A percentile compares a stretch with the other conserved stretches of the same genome.
Evolutionary conservation across 2,329 filamentous ascomycete genomes (phyloP).

Genomic region (Aspergillus tubingensis): DNA sequence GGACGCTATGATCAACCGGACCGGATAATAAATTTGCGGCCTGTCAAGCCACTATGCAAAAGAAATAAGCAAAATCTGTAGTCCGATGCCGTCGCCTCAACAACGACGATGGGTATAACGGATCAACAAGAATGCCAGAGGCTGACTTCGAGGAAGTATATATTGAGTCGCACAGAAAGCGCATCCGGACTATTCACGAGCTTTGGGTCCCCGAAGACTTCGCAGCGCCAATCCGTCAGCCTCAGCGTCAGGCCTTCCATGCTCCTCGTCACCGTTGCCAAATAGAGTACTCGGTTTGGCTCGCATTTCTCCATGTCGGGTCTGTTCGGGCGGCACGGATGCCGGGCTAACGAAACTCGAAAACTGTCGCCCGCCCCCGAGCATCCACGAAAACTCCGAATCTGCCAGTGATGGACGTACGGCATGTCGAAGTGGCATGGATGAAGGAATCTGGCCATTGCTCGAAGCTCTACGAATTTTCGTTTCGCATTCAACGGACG

Average conservation of each 20-base stretch:
- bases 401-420: slow-evolving; percentile 47
- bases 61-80: background rate
- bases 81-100: background rate
- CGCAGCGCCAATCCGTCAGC: slow-evolving; percentile 43
- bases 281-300: slow-evolving; percentile 38
- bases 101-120: background rate
- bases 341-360: slow-evolving; percentile 50
- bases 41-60: background rate
- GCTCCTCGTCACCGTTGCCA: slow-evolving; percentile 34
- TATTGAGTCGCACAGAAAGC: background rate
- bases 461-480: slow-evolving; percentile 7
- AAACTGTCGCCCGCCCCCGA: slow-evolving; percentile 47
- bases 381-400: slow-evolving; percentile 54
- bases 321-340: slow-evolving; percentile 48
- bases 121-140: background rate
- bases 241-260: slow-evolving; percentile 31
- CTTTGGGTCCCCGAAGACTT: slow-evolving; percentile 37
- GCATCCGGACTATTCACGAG: slow-evolving; percentile 11
- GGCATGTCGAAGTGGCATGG: slow-evolving; percentile 26
- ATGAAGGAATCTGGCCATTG: slow-evolving; percentile 16
- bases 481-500: slow-evolving; percentile 12
- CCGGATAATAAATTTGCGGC: background rate
- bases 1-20: background rate
- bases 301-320: slow-evolving; percentile 36
- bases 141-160: background rate